Percentiles rank a stretch among this genome's conserved stretches.
Evolutionary conservation across 2,329 filamentous ascomycete genomes (phyloP).

Genomic region (Fusarium stilboides): DNA sequence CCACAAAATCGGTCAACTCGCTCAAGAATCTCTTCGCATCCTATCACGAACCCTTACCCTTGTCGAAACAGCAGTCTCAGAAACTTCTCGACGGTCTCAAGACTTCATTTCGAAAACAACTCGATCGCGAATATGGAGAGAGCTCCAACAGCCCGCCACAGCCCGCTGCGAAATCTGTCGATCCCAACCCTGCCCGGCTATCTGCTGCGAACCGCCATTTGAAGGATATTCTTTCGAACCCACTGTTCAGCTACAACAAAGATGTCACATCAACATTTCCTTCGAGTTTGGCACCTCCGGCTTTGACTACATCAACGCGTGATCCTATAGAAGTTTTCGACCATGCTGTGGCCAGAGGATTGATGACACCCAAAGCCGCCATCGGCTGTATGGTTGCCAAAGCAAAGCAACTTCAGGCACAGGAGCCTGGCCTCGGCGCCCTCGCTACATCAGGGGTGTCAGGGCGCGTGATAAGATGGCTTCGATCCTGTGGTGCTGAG

Average conservation of each 20-base stretch:
- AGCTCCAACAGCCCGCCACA: slow-evolving; percentile 48
- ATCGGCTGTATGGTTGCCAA: slow-evolving; percentile 69
- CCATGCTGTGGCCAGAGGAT: slow-evolving; percentile 67
- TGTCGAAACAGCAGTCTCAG: slow-evolving; percentile 66
- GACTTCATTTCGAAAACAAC: slow-evolving; percentile 69
- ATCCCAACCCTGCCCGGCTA: slow-evolving; percentile 53
- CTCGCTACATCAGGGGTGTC: slow-evolving; percentile 63
- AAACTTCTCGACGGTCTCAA: slow-evolving; percentile 71
- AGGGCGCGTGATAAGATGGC: slow-evolving; percentile 67
- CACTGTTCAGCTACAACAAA: slow-evolving; percentile 63
- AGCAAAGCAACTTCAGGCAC: slow-evolving; percentile 58
- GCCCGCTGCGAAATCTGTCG: slow-evolving; percentile 36
- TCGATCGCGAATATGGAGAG: slow-evolving; percentile 71
- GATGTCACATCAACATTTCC: slow-evolving; percentile 41
- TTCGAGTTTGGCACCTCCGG: slow-evolving; percentile 25
- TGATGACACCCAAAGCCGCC: slow-evolving; percentile 70
- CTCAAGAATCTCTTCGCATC: slow-evolving; percentile 59
- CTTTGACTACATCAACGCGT: slow-evolving; percentile 36
- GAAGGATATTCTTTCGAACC: slow-evolving; percentile 70
- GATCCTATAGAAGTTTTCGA: slow-evolving; percentile 71
- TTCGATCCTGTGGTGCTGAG: slow-evolving; percentile 66
- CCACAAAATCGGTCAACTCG: slow-evolving; percentile 57
- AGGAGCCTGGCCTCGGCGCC: slow-evolving; percentile 42
- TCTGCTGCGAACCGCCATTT: slow-evolving; percentile 63
- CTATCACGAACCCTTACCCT: slow-evolving; percentile 67